A percentile compares a stretch with the other conserved stretches of the same genome.
These are phyloP conservation scores for Penicillium canariense DNA, from an alignment of 495 filamentous ascomycete species.

Conservation along the genomic window DNA sequence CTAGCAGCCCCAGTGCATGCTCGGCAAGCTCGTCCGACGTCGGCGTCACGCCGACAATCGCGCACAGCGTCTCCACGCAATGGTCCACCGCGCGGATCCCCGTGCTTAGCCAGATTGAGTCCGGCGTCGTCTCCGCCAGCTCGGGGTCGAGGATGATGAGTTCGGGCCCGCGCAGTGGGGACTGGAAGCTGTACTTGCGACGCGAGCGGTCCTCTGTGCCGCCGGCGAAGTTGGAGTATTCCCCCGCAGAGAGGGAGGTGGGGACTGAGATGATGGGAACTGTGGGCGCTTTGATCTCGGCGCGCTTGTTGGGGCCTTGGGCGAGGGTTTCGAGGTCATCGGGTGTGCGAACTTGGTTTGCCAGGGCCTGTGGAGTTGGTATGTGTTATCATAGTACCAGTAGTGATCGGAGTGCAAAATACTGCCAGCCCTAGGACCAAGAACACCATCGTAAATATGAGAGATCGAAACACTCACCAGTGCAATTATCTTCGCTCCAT, in stretches of 20 bases:
- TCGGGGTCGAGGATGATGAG: slow-evolving; percentile 60
- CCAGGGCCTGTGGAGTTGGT: slow-evolving; percentile 32
- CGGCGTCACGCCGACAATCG: slow-evolving; percentile 33
- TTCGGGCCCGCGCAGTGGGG: slow-evolving; percentile 45
- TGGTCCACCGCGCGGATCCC: slow-evolving; percentile 65
- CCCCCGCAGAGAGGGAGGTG: slow-evolving; percentile 61
- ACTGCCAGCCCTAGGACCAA: no score
- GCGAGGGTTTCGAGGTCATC: slow-evolving; percentile 45
- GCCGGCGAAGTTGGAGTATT: slow-evolving; percentile 57
- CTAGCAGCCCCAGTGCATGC: slow-evolving; percentile 46
- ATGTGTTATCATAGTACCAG: background rate
- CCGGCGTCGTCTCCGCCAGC: slow-evolving; percentile 53
- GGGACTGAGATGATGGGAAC: slow-evolving; percentile 61
- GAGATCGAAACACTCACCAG: slow-evolving; percentile 36
- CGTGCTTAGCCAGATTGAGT: slow-evolving; percentile 58
- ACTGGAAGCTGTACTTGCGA: slow-evolving; percentile 53
- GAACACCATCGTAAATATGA: background rate
- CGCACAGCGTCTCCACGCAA: slow-evolving; percentile 59
- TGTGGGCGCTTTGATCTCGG: slow-evolving; percentile 33
- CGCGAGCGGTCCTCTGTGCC: slow-evolving; percentile 53
- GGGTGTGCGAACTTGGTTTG: slow-evolving; percentile 46
- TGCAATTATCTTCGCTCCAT: slow-evolving; percentile 58
- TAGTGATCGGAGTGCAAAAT: no score
- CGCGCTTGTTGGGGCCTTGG: slow-evolving; percentile 31
- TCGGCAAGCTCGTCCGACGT: slow-evolving; percentile 40